Base-by-base conservation (phyloP, 2,329 filamentous ascomycete genomes). In the Canariomyces notabilis region DNA sequence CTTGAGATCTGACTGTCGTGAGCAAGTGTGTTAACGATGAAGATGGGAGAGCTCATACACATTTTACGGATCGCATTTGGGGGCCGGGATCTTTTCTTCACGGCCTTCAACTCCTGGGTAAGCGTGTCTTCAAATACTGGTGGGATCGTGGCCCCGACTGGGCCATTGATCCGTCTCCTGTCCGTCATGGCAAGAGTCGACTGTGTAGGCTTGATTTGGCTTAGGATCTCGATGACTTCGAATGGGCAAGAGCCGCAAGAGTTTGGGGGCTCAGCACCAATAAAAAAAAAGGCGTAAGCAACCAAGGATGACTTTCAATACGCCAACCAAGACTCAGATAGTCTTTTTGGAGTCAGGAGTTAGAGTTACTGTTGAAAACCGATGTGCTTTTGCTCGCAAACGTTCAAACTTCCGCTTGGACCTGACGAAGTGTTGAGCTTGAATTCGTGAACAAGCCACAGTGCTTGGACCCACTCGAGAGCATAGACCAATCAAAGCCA, bases 101-200 rank as follows among this genome's bases (percentile, higher is more conserved):
- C 59, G 26, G 66, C 57, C 37, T 69, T 66, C 19, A 68, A 65
- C 11, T 73, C 67, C 54, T 80, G 77, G 62, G 83, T 47, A 7
- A 44, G 52, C 5, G 57, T 58, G 47, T 58, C 55, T 7, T 57
- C 54, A 37, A 59, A 96, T 3, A 89, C 69, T 1, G 89, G 88
- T 14, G 89, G 79, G 26, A 76, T 69, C 7, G 89, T 97, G 21
- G 80, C 79, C 43, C 87, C 87, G 33, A 82, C 74, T 6, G 93
- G 93, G 5, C 89, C 89, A 68, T 97, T 97, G 56, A 95, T 82
- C 59, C 93, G 82, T 69, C 91, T 83, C 66, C 90, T 81, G 65
- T 98, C 93, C 46, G 85, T 74, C 86, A 90, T 89, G 15, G 15
- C 31, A 22, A 14, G 4, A 15, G 33, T 14, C 20, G 29, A 29